Evolutionary conservation across 139 green algal species (phyloP), one percentile per base, ranked within the genome.

Genomic region (Penium margaritaceum): DNA sequence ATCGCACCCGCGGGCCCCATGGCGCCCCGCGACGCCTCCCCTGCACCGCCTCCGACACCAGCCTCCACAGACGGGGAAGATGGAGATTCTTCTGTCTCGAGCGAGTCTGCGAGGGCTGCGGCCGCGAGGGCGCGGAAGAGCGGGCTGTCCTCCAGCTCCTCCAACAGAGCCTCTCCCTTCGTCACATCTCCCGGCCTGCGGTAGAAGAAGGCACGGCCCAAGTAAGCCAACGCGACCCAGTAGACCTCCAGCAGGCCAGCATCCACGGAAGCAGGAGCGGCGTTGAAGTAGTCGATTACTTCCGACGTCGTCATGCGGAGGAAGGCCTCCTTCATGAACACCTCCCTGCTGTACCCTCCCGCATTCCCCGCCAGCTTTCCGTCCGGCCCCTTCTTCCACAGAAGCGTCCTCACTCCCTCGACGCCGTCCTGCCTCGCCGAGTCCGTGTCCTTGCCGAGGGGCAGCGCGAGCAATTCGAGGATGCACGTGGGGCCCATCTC

Each of bases 241-340:
- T 81, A 81, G 30, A 63, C 71, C 58, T 81, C 68, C 19, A 53
- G 7, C 24, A 30, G 24, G 24, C 38, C 63, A 21, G 63, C 63
- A 3, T 74, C 36, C 15, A 74, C 34, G 55, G 30, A 53, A 14
- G 34, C 14, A 9, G 73, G 73, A 15, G 57, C 44, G 35, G 38
- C 63, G 4, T 24, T n/a, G 27, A 71, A 72, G 29, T 68, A 37
- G 17, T 36, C 43, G 2, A 80, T 41, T 6, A 73, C n/a, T 33
- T 77, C 70, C 0, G 27, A 32, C 30, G 70, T 61, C 3, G 70
- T 77, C 65, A 77, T 77, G 32, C 35, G 36, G 1, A 39, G 9
- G n/a, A 77, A 77, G 32, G 70, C 70, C 65, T 77, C 60, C n/a
- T 34, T 38, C 53, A 79, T 77, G 43, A 79, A 79, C 32, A 73